A percentile compares a stretch with the other conserved stretches of the same genome.
Conservation (phyloP, 2,329 filamentous ascomycete species). For the Diaporthe batatas region DNA sequence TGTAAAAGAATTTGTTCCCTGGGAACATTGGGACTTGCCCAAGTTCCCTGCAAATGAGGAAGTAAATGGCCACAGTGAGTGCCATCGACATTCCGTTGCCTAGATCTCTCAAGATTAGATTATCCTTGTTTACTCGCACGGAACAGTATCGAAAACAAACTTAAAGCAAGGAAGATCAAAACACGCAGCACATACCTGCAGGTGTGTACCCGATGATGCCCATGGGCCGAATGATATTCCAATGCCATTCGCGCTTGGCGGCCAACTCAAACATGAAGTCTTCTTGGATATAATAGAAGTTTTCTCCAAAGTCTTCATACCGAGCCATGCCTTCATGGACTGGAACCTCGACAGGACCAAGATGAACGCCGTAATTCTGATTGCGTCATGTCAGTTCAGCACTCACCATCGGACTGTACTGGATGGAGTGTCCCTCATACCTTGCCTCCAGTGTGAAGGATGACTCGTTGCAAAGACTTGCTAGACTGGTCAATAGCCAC, state of each 20-base stretch:
- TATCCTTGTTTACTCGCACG: too few relatives aligned
- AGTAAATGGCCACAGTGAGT: constrained; percentile 48
- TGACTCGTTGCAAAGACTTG: constrained; percentile 36
- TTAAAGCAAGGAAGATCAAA: not conserved
- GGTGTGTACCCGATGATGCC: constrained; percentile 49
- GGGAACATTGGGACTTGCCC: constrained; percentile 45
- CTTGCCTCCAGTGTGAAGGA: constrained; percentile 42
- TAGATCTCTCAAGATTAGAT: not conserved
- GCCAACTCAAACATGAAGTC: constrained; percentile 50
- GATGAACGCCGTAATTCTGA: constrained; percentile 63
- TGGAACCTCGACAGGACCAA: constrained; percentile 58
- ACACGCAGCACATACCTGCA: constrained; percentile 41
- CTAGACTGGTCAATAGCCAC: constrained; percentile 31
- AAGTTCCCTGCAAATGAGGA: constrained; percentile 48
- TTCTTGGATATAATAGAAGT: constrained; percentile 63
- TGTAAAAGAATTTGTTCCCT: constrained; percentile 49
- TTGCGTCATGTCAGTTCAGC: constrained; percentile 49
- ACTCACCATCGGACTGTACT: not conserved
- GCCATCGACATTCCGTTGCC: constrained; percentile 50
- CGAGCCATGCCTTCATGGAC: constrained; percentile 58
- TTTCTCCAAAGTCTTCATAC: constrained; percentile 55
- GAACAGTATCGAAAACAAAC: not conserved
- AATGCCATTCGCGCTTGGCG: constrained; percentile 45
- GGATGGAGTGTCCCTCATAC: not conserved
- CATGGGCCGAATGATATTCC: constrained; percentile 49